These are phyloP conservation scores for Hemerocallis citrina DNA, from an alignment of 106 monocot genomes.

Conservation along the genomic window DNA sequence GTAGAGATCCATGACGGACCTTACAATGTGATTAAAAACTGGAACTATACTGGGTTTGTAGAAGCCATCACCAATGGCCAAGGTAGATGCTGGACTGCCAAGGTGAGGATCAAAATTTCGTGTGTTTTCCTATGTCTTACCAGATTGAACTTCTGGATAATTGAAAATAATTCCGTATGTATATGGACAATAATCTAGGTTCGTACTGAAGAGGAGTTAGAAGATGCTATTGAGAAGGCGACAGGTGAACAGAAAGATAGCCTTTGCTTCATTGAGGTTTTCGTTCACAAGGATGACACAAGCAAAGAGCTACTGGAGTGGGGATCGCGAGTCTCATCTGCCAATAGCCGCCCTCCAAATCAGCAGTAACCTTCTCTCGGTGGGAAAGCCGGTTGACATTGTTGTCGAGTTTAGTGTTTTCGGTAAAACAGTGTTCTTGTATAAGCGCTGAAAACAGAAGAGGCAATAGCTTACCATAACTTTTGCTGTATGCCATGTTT, in stretches of 20 bases:
- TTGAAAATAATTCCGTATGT: neutral
- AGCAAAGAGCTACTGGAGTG: slow-evolving; percentile 40
- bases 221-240: slow-evolving; percentile 25
- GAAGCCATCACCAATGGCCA: slow-evolving; percentile 39
- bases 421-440: no score
- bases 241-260: slow-evolving; percentile 20
- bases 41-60: slow-evolving; percentile 39
- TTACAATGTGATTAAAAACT: slow-evolving; percentile 50
- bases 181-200: slow-evolving; percentile 22
- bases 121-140: neutral
- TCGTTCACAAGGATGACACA: slow-evolving; percentile 36
- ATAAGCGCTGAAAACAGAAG: no score
- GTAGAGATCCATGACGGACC: slow-evolving; percentile 48
- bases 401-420: no score
- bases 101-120: slow-evolving; percentile 7
- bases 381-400: no score
- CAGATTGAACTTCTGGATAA: neutral
- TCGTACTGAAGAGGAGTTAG: slow-evolving; percentile 30
- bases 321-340: slow-evolving; percentile 30
- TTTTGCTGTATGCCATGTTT: no score
- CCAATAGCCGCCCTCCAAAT: slow-evolving; percentile 30
- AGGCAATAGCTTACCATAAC: no score
- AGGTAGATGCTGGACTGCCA: slow-evolving; percentile 41
- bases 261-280: slow-evolving; percentile 39
- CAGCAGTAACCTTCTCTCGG: slow-evolving; percentile 6